phyloP scores from a whole-genome alignment of 257 asterid species.

The Buddleja alternifolia region DNA sequence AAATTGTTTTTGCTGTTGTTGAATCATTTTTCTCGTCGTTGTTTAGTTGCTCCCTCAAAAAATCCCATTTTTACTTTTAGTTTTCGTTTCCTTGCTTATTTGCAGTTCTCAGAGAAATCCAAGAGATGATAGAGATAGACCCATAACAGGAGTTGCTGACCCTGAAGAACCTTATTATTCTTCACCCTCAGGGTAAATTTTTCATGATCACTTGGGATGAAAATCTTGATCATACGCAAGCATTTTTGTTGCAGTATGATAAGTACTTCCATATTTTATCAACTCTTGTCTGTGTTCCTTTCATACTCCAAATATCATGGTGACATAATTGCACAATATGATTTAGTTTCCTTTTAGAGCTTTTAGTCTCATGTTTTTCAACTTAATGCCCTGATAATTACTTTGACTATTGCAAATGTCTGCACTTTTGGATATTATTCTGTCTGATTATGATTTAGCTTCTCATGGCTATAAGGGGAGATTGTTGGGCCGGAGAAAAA shows the following conservation, averaged over 20 bases:
- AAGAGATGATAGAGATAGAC: constrained; percentile 38
- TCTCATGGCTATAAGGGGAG: background rate
- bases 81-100: background rate
- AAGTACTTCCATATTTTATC: background rate
- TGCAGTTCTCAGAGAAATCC: constrained; percentile 36
- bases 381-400: background rate
- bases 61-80: background rate
- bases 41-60: background rate
- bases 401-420: background rate
- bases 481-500: background rate
- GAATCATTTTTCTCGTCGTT: background rate
- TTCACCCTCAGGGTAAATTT: constrained; percentile 43
- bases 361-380: background rate
- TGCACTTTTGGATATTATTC: background rate
- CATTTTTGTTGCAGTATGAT: background rate
- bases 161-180: constrained; percentile 32
- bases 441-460: too few species aligned
- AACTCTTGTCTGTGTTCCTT: background rate
- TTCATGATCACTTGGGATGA: background rate
- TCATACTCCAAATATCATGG: background rate
- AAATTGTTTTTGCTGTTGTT: background rate
- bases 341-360: background rate
- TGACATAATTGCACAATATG: background rate
- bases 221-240: background rate
- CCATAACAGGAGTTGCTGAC: constrained; percentile 26